phyloP scores from a whole-genome alignment of 495 filamentous ascomycete genomes.

The Pyrenula aspistea region DNA sequence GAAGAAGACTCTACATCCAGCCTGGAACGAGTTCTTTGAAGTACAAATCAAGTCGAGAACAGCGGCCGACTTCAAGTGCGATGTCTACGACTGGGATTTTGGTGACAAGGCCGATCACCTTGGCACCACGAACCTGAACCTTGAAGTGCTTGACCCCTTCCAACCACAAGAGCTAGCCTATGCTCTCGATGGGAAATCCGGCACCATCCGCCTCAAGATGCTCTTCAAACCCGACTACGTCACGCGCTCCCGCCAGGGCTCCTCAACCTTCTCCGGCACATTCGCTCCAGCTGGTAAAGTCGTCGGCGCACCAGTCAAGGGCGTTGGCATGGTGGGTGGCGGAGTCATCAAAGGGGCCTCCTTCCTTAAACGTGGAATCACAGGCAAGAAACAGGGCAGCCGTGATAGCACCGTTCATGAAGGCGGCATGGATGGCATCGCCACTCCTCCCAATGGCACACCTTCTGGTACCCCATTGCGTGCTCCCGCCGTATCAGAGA shows the following conservation, averaged over 20 bases:
- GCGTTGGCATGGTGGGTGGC: constrained; percentile 66
- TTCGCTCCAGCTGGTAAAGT: constrained; percentile 87
- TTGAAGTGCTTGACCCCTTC: constrained; percentile 78
- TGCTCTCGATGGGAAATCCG: constrained; percentile 81
- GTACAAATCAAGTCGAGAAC: constrained; percentile 68
- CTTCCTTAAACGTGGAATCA: constrained; percentile 72
- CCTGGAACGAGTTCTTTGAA: constrained; percentile 95
- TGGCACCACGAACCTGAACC: constrained; percentile 63
- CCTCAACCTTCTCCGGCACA: constrained; percentile 85
- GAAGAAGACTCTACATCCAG: constrained; percentile 91
- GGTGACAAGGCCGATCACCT: constrained; percentile 83
- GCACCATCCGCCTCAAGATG: constrained; percentile 66
- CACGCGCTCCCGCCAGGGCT: constrained; percentile 74
- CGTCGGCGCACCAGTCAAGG: constrained; percentile 87
- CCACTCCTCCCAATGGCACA: constrained; percentile 9
- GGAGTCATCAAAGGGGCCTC: constrained; percentile 80
- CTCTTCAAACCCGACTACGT: constrained; percentile 95
- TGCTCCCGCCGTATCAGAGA: constrained; percentile 3
- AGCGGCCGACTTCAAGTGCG: constrained; percentile 71
- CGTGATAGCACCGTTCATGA: constrained; percentile 28
- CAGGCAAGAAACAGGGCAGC: constrained; percentile 48
- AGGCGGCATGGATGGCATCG: constrained; percentile 7
- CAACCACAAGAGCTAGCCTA: constrained; percentile 56
- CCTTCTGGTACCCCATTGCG: constrained; percentile 6
- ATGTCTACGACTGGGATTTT: constrained; percentile 92